These are phyloP conservation scores for Shiraia bambusicola DNA, from an alignment of 2,329 filamentous ascomycete species.

Conservation along the genomic window DNA sequence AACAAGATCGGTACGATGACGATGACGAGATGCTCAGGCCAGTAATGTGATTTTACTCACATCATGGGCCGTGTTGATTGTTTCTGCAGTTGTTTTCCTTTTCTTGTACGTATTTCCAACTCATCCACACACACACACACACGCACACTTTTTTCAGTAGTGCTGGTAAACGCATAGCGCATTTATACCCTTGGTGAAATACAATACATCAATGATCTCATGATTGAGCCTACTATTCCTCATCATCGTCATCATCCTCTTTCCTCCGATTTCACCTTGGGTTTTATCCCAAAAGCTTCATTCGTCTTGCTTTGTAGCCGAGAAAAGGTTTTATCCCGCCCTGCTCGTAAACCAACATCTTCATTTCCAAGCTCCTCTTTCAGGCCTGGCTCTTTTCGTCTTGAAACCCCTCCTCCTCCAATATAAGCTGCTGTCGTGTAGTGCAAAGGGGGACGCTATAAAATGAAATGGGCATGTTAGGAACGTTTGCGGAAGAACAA, in stretches of 20 bases:
- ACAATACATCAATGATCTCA: slow-evolving; percentile 6
- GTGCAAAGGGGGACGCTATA: not conserved
- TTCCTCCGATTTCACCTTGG: slow-evolving; percentile 1
- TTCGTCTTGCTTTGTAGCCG: not conserved
- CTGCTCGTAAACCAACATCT: not conserved
- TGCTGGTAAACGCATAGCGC: slow-evolving; percentile 7
- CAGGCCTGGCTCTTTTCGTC: not conserved
- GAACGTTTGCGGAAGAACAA: slow-evolving; percentile 1
- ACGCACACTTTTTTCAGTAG: slow-evolving; percentile 21
- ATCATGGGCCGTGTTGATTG: slow-evolving; percentile 6
- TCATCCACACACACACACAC: slow-evolving; percentile 10
- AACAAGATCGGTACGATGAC: slow-evolving; percentile 26
- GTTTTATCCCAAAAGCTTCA: slow-evolving; percentile 8
- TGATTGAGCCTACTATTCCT: not conserved
- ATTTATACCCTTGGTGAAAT: slow-evolving; percentile 16
- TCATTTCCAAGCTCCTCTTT: not conserved
- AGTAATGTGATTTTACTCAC: slow-evolving; percentile 31
- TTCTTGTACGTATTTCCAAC: slow-evolving; percentile 7
- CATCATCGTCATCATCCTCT: slow-evolving; percentile 1
- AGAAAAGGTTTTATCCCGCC: slow-evolving; percentile 8
- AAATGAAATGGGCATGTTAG: slow-evolving; percentile 16
- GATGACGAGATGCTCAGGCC: slow-evolving; percentile 38
- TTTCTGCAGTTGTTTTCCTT: slow-evolving; percentile 1
- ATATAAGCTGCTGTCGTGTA: not conserved
- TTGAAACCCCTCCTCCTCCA: not conserved